Base-by-base conservation (phyloP, 495 filamentous ascomycete genomes). In the Chaetomium tenue region DNA sequence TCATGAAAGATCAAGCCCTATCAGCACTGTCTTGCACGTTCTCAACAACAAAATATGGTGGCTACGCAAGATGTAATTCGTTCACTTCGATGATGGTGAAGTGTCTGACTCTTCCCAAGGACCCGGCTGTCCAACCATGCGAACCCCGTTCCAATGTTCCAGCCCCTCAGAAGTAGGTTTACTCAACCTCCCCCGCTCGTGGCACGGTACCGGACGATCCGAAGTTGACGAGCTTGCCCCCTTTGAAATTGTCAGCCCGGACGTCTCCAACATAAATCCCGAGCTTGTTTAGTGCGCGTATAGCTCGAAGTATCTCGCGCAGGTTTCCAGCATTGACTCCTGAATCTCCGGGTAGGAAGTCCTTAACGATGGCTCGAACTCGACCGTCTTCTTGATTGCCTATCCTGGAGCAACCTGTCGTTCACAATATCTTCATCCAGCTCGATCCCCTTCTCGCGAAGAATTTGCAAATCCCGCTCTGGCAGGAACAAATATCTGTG, bases 161-260 rank as follows among this genome's bases (percentile, higher is more conserved):
- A n/a, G n/a, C n/a, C n/a, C n/a, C n/a, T n/a, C n/a, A n/a, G n/a
- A n/a, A n/a, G n/a, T n/a, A n/a, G n/a, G n/a, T n/a, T n/a, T n/a
- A n/a, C n/a, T n/a, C n/a, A n/a, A n/a, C n/a, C n/a, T n/a, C n/a
- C n/a, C n/a, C n/a, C n/a, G n/a, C n/a, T n/a, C n/a, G 40, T 11
- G 40, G 40, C 40, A 18, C 40, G 13, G 40, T 44, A 18, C 16
- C 3, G 13, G 40, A 44, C 40, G 11, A 44, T 9, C 40, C 40
- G 40, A 44, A 44, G 40, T 44, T 15, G 40, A 44, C 15, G 11
- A 44, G 11, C 40, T 44, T 15, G 13, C 40, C 40, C 13, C 5
- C 40, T 18, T 6, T 44, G 50, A 52, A 52, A 30, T 52, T 52
- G 25, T 52, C 50, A 52, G 50, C 9, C 25, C 50, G 50, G 25